Evolutionary conservation across 2,329 filamentous ascomycete species (phyloP).

Genomic region (Penicillium sp.): DNA sequence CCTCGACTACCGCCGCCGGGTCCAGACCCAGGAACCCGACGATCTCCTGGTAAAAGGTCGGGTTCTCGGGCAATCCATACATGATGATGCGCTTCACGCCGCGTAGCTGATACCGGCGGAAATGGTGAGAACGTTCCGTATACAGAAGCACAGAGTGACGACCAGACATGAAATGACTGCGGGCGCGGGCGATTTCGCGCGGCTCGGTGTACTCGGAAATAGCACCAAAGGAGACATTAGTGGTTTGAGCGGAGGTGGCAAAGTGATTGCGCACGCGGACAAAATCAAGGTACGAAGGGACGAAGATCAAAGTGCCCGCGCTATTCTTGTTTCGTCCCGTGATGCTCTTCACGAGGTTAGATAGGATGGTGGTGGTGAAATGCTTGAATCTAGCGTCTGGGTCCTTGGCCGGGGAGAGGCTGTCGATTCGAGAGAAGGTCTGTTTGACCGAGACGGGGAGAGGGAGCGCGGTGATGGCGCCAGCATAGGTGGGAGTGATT

Average conservation of each 20-base stretch:
- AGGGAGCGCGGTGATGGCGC: constrained; percentile 70
- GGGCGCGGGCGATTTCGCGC: constrained; percentile 75
- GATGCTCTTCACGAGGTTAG: constrained; percentile 65
- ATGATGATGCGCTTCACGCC: constrained; percentile 83
- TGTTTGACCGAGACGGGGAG: constrained; percentile 67
- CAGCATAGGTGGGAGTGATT: constrained; percentile 65
- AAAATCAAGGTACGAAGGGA: constrained; percentile 93
- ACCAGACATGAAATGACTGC: constrained; percentile 82
- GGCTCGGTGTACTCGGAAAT: constrained; percentile 85
- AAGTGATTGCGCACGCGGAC: constrained; percentile 91
- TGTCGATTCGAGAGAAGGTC: constrained; percentile 85
- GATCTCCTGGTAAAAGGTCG: constrained; percentile 49
- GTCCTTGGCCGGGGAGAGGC: constrained; percentile 66
- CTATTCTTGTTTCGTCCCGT: constrained; percentile 46
- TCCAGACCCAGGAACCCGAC: constrained; percentile 42
- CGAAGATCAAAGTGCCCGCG: constrained; percentile 77
- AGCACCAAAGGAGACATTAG: constrained; percentile 68
- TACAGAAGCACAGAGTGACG: constrained; percentile 83
- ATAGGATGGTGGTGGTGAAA: constrained; percentile 79
- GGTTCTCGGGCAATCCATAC: constrained; percentile 88
- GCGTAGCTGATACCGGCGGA: constrained; percentile 77
- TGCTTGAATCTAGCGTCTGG: constrained; percentile 88
- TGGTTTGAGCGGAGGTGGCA: constrained; percentile 61
- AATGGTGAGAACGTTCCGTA: constrained; percentile 95
- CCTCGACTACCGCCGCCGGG: constrained; percentile 52